Evolutionary conservation across 2,329 filamentous ascomycete genomes (phyloP).

Genomic region (Alternaria alternata): DNA sequence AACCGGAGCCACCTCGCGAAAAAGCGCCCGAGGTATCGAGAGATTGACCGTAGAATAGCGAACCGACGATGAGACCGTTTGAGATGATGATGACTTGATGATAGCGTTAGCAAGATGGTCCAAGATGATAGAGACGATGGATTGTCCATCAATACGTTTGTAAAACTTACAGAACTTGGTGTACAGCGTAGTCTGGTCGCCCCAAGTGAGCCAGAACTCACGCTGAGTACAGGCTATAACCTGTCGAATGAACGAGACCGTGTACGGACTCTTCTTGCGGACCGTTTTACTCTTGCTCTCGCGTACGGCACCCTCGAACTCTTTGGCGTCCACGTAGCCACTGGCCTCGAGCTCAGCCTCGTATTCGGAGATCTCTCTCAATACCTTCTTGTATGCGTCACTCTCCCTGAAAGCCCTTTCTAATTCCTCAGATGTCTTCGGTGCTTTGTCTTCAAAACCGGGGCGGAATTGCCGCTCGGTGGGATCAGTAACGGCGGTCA

Average conservation of each 20-base stretch:
- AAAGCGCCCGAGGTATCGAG: conserved; percentile 69
- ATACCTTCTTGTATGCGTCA: conserved; percentile 65
- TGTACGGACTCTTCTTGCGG: conserved; percentile 75
- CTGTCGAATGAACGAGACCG: conserved; percentile 76
- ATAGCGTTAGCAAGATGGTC: not conserved
- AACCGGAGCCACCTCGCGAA: conserved; percentile 67
- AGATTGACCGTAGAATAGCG: conserved; percentile 76
- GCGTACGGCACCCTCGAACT: conserved; percentile 71
- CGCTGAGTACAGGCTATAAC: conserved; percentile 73
- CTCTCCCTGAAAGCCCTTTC: conserved; percentile 72
- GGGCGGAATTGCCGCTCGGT: conserved; percentile 72
- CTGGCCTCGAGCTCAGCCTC: conserved; percentile 65
- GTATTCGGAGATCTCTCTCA: conserved; percentile 69
- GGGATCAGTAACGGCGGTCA: conserved; percentile 78
- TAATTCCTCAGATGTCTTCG: conserved; percentile 74
- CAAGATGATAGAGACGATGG: not conserved
- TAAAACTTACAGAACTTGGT: conserved; percentile 68
- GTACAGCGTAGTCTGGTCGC: conserved; percentile 73
- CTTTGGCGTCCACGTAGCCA: conserved; percentile 66
- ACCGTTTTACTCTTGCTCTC: conserved; percentile 72
- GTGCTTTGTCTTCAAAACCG: conserved; percentile 66
- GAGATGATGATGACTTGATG: conserved; percentile 71
- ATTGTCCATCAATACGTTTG: not conserved
- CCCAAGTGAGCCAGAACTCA: conserved; percentile 80
- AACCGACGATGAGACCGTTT: conserved; percentile 78